Evolutionary conservation across 768 basidiomycete species (phyloP), one percentile per base, ranked within the genome.

Genomic region (Serendipita sp.): DNA sequence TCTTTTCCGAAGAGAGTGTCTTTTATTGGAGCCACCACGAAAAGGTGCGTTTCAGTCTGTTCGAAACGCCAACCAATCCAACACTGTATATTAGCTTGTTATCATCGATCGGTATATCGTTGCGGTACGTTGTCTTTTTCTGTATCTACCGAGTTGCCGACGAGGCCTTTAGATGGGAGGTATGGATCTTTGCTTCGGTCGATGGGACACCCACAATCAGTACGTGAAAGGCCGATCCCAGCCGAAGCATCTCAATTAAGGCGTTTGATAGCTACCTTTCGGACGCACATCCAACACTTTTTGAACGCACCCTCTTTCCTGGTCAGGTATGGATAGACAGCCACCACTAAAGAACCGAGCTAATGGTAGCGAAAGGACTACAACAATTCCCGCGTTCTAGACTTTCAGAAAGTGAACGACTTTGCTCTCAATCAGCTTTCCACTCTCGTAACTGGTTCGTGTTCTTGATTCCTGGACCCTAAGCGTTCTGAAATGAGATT

Each of bases 11-110:
- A 58, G 87, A 90, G 68, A 79, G 80, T 61, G 81, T 90, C 66
- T 80, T 89, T 68, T 87, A 90, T 72, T 95, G 91, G 91, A 86
- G 84, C 28, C 93, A 94, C 70, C 92, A 94, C 72, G 91, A 94
- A 71, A 95, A 58, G 45, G 45, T n/a, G n/a, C 7, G 45, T 20
- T 48, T 7, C 2, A 3, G 7, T 48, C 9, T 0, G 20, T 2
- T 48, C 20, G 1, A 5, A 28, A 48, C 7, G 7, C 2, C 17
- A 28, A 7, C 7, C n/a, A 1, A 48, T 14, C 34, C 5, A 38
- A 5, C 34, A 2, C 17, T 20, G 45, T 48, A 1, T 9, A 30
- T 22, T 58, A 75, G 75, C 82, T 91, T 48, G 88, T 93, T 20
- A 81, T 91, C 24, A 84, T 95, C 3, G 93, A 96, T 70, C 89